Evolutionary conservation across 1,284 basidiomycete species (phyloP).

Genomic region (Exobasidium rhododendri): DNA sequence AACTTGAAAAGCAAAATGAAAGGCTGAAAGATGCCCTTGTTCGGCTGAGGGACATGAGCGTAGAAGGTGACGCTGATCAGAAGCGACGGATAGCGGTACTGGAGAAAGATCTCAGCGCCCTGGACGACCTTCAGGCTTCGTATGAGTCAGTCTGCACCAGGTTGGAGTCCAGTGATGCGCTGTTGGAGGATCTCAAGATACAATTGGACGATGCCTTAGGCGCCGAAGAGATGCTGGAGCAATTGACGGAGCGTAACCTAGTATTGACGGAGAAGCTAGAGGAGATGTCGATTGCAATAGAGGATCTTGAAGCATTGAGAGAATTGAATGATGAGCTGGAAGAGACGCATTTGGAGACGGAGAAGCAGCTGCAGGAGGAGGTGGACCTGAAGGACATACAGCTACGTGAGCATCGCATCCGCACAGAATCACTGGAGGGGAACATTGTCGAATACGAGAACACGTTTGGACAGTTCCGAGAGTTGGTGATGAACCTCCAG

Average conservation of each 20-base stretch:
- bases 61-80: conserved; percentile 82
- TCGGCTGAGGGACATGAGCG: conserved; percentile 77
- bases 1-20: conserved; percentile 94
- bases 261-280: conserved; percentile 75
- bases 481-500: conserved; percentile 44
- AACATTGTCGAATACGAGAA: conserved; percentile 44
- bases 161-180: conserved; percentile 63
- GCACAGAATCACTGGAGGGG: conserved; percentile 34
- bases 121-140: conserved; percentile 28
- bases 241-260: conserved; percentile 90
- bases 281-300: conserved; percentile 89
- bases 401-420: conserved; percentile 27
- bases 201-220: conserved; percentile 93
- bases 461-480: conserved; percentile 48
- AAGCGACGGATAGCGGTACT: conserved; percentile 77
- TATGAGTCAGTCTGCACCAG: conserved; percentile 31
- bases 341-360: conserved; percentile 91
- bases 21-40: conserved; percentile 89
- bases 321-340: conserved; percentile 96
- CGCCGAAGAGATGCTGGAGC: conserved; percentile 92
- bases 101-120: conserved; percentile 71
- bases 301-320: conserved; percentile 91
- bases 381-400: conserved; percentile 58
- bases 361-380: conserved; percentile 85
- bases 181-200: conserved; percentile 87